Evolutionary conservation across 78 protist genomes (phyloP).

Genomic region (Pelomyxa schiedti): DNA sequence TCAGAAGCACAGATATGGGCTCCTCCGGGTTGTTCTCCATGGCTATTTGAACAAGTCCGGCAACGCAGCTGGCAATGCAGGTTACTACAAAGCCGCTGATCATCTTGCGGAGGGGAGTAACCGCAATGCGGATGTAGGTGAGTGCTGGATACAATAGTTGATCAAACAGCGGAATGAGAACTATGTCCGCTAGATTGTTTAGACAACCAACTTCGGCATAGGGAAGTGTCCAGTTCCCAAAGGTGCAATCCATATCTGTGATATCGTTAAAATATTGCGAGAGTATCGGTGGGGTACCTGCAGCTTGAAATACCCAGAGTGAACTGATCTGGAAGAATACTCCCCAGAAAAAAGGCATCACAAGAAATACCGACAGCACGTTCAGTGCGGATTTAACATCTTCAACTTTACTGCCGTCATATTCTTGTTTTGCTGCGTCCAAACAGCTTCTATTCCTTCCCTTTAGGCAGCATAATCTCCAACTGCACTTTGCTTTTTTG

Average conservation of each 20-base stretch:
- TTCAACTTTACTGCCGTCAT: too few species aligned
- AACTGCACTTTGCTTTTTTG: too few species aligned
- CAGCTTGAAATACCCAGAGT: background rate
- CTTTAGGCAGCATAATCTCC: too few species aligned
- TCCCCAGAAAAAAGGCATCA: background rate
- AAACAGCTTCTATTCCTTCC: too few species aligned
- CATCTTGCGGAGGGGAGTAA: background rate
- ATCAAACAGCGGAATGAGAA: background rate
- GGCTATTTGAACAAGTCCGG: background rate
- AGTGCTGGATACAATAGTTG: background rate
- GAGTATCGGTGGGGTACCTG: background rate
- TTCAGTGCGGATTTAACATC: too few species aligned
- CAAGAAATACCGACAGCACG: too few species aligned
- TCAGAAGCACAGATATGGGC: background rate
- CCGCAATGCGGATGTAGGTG: background rate
- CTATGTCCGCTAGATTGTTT: background rate
- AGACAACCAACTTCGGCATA: background rate
- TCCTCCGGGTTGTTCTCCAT: background rate
- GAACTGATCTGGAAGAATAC: background rate
- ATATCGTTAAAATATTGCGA: too few species aligned
- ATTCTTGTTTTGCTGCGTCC: too few species aligned
- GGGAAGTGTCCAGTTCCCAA: background rate
- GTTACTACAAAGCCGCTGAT: background rate
- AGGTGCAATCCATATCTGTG: background rate
- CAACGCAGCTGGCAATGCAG: background rate